Evolutionary conservation across 2,329 filamentous ascomycete species (phyloP), one percentile per base, ranked within the genome.

Genomic region (Xylaria sp.): DNA sequence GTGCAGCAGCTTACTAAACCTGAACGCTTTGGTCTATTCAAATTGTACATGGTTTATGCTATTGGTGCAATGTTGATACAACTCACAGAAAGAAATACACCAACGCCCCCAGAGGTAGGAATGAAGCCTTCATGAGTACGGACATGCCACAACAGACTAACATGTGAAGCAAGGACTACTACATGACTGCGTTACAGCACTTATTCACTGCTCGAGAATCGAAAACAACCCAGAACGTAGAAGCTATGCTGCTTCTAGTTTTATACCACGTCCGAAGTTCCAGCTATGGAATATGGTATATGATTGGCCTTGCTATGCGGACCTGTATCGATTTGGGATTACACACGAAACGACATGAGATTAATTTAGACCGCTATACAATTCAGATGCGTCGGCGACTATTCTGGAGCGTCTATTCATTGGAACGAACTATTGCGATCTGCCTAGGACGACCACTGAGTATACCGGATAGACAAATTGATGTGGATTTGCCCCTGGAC

Each of bases 281-380:
- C 0, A 83, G 82, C 36, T 82, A 83, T 64, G 84, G 83, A 9
- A 79, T 86, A 55, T 86, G 83, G 84, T 85, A 85, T 70, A 83
- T 86, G 79, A 83, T 85, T 47, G 84, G 84, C 13, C 77, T 86
- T 20, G 83, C 84, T 1, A 85, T 86, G 82, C 80, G 83, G 45
- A 85, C 82, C 7, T 82, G 82, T 60, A 84, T 86, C 55, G 84
- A 85, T 63, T 77, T 86, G 2, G 84, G 84, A 5, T 76, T 86
- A 31, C 84, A 86, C 66, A 78, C 82, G 51, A 82, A 81, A 62
- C 80, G 81, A 45, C 80, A 82, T 63, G 82, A 84, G 65, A 73
- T 72, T 31, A 77, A 77, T 56, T 70, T 82, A 33, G 76, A 81
- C 51, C 77, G 77, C 25, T 81, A 81, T 51, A 79, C 79, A 25